Percentiles rank a stretch among this genome's conserved stretches.
Evolutionary conservation across 2,329 filamentous ascomycete genomes (phyloP).

Genomic region (Aspergillus tubingensis): DNA sequence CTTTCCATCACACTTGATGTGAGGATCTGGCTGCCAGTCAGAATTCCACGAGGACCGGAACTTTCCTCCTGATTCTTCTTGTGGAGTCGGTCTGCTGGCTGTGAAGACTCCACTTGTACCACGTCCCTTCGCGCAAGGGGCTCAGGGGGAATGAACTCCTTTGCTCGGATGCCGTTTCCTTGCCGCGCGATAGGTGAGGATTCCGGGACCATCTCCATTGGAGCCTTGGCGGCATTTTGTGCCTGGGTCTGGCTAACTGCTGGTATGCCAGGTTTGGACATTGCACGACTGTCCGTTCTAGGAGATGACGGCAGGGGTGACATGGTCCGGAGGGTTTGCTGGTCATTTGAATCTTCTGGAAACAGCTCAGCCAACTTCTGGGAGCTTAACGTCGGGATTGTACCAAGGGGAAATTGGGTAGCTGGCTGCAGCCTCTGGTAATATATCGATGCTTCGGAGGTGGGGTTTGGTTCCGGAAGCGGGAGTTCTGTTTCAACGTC

Average conservation of each 20-base stretch:
- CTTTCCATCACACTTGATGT: slow-evolving; percentile 49
- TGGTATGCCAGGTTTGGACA: slow-evolving; percentile 9
- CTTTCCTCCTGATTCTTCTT: slow-evolving; percentile 15
- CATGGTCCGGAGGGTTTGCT: slow-evolving; percentile 12
- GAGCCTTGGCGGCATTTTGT: slow-evolving; percentile 25
- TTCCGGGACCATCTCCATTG: slow-evolving; percentile 41
- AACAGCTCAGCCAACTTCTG: slow-evolving; percentile 44
- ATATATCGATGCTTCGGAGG: slow-evolving; percentile 40
- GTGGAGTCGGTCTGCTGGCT: slow-evolving; percentile 33
- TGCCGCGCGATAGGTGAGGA: slow-evolving; percentile 38
- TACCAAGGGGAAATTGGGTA: slow-evolving; percentile 41
- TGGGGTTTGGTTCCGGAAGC: slow-evolving; percentile 30
- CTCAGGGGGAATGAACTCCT: slow-evolving; percentile 18
- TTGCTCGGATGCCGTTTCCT: slow-evolving; percentile 14
- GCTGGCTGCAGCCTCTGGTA: slow-evolving; percentile 38
- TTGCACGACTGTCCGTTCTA: slow-evolving; percentile 3
- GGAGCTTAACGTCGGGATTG: slow-evolving; percentile 38
- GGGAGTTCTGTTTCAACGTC: slow-evolving; percentile 27
- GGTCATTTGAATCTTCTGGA: slow-evolving; percentile 30
- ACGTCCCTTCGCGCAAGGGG: slow-evolving; percentile 29
- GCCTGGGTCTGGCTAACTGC: slow-evolving; percentile 11
- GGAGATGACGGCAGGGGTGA: slow-evolving; percentile 14
- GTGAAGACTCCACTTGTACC: slow-evolving; percentile 46
- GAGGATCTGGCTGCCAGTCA: slow-evolving; percentile 40
- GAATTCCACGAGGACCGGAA: slow-evolving; percentile 22